Conservation (phyloP, 78 protist genomes). For the Isochrysis galbana region DNA sequence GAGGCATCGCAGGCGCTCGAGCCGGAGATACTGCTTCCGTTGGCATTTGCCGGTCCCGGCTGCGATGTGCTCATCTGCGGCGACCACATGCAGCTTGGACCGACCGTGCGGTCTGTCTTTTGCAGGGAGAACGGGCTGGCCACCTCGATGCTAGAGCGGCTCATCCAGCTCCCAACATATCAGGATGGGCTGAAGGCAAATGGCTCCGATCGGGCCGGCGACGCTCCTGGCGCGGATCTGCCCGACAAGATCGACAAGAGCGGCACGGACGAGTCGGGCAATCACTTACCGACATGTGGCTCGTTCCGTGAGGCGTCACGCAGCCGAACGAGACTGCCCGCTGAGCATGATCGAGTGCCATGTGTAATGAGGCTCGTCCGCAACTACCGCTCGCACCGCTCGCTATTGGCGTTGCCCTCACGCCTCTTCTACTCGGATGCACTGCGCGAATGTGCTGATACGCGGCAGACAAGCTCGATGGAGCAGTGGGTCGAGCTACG, state of each 20-base stretch:
- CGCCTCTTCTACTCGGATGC: conserved; percentile 25
- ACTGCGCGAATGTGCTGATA: not conserved
- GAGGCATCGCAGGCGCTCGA: conserved; percentile 24
- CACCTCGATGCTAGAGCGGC: conserved; percentile 37
- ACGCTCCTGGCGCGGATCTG: too few relatives aligned
- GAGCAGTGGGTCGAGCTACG: conserved; percentile 18
- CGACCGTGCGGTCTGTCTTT: not conserved
- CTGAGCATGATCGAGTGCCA: too few relatives aligned
- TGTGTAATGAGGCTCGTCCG: not conserved
- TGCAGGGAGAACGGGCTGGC: conserved; percentile 3
- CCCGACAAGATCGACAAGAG: too few relatives aligned
- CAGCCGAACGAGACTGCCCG: too few relatives aligned
- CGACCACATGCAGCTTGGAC: conserved; percentile 55
- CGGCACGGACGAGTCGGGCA: too few relatives aligned
- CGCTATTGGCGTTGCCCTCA: conserved; percentile 21
- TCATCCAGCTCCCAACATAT: not conserved
- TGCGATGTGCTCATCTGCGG: not conserved
- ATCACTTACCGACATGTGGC: too few relatives aligned
- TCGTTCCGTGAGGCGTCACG: too few relatives aligned
- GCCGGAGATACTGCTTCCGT: conserved; percentile 34
- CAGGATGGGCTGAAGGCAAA: too few relatives aligned
- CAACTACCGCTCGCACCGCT: conserved; percentile 51
- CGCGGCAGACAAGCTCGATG: not conserved
- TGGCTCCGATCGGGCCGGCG: too few relatives aligned
- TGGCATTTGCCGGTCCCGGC: not conserved